Conservation (phyloP, 2,329 filamentous ascomycete genomes). For the Purpureocillium lavendulum region DNA sequence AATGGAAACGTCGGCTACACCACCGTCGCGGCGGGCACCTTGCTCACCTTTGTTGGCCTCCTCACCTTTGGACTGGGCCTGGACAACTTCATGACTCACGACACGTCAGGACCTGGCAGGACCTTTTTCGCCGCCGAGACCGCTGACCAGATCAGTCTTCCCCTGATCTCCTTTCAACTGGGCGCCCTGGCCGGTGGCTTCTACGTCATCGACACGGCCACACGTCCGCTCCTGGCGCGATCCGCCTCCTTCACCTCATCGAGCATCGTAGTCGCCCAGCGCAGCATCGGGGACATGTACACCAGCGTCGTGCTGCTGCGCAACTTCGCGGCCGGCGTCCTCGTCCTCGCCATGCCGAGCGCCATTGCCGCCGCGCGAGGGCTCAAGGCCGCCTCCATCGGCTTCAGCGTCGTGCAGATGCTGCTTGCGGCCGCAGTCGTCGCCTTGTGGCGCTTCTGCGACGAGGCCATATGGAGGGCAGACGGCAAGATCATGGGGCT, state of each 20-base stretch:
- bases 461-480: slow-evolving; percentile 29
- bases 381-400: slow-evolving; percentile 29
- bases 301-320: slow-evolving; percentile 32
- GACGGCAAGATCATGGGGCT: slow-evolving; percentile 40
- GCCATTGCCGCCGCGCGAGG: slow-evolving; percentile 23
- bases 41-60: slow-evolving; percentile 31
- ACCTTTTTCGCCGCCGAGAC: slow-evolving; percentile 17
- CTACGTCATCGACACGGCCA: slow-evolving; percentile 29
- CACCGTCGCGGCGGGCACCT: slow-evolving; percentile 26
- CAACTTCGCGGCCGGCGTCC: slow-evolving; percentile 30
- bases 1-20: slow-evolving; percentile 21
- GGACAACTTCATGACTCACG: slow-evolving; percentile 21
- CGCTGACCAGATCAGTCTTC: slow-evolving; percentile 22
- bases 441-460: slow-evolving; percentile 31
- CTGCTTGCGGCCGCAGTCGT: slow-evolving; percentile 24
- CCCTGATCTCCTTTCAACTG: slow-evolving; percentile 35
- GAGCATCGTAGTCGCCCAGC: slow-evolving; percentile 34
- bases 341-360: slow-evolving; percentile 33
- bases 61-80: slow-evolving; percentile 34
- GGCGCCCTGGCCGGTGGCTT: slow-evolving; percentile 37
- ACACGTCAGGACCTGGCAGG: slow-evolving; percentile 9
- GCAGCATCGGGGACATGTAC: slow-evolving; percentile 40
- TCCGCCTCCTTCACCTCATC: slow-evolving; percentile 41
- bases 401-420: slow-evolving; percentile 32
- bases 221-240: slow-evolving; percentile 32